Base-by-base conservation (phyloP, 768 basidiomycete genomes). In the Chalciporus piperatus region DNA sequence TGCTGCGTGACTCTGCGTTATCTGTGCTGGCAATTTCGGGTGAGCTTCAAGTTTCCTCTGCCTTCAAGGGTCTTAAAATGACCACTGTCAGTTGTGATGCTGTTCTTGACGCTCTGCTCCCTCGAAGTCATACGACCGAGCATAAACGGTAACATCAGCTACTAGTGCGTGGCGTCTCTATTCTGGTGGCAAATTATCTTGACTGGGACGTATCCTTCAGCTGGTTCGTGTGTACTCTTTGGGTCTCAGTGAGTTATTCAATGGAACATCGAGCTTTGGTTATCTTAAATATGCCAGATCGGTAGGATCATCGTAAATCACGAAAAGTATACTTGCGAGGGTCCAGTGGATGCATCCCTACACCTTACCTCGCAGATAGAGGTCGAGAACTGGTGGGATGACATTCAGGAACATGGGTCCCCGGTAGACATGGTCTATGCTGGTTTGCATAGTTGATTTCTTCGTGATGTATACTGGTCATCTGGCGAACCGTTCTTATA, bases 271-370 rank as follows among this genome's bases (percentile, higher is more conserved):
- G 14, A n/a, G 16, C 23, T 3, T 13, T 25, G 16, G 4, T 11
- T 10, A 9, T 6, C 5, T 17, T 10, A 23, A 20, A 14, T 20
- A 20, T 14, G 12, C 6, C 19, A 59, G 58, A 41, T 53, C 8
- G 61, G 61, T n/a, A 59, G 60, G n/a, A 45, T 62, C 12, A 45
- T 53, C 14, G 14, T 61, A 9, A 53, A 59, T 14, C 47, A 55
- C 41, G 52, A 52, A 13, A 47, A 45, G 40, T 11, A 54, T 4
- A 28, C 51, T 40, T 16, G 47, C 10, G 40, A 41, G n/a, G 16
- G 11, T 10, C 13, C 8, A 10, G 4, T 41, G 39, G 48, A 48
- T 14, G 6, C 17, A 12, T n/a, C 39, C 7, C 14, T 48, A 10
- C 40, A 41, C 27, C 39, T 48, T 20, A 48, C 48, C 2, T 32